A percentile compares a stretch with the other conserved stretches of the same genome.
phyloP scores from a whole-genome alignment of 208 protist species.

The Trypanosoma vivax region DNA sequence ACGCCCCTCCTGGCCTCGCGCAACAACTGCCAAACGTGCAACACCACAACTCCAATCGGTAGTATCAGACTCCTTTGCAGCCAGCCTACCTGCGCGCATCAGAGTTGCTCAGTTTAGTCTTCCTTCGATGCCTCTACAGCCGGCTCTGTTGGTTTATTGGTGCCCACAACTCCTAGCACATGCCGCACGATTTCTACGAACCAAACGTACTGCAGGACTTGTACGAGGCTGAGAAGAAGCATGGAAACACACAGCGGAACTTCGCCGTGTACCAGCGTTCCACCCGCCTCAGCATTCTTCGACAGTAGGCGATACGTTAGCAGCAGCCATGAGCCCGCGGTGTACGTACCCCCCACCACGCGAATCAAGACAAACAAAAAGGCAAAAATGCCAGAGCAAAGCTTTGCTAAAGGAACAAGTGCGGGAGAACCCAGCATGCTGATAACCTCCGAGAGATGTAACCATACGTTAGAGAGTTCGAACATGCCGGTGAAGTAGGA shows the following conservation, averaged over 20 bases:
- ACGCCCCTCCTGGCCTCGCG: no score
- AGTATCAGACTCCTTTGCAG: no score
- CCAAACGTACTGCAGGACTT: slow-evolving; percentile 80
- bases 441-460: slow-evolving; percentile 54
- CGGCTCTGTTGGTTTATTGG: not conserved
- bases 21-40: no score
- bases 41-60: no score
- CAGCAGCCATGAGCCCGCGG: slow-evolving; percentile 40
- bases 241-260: slow-evolving; percentile 40
- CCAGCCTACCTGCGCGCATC: no score
- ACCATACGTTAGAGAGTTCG: slow-evolving; percentile 67
- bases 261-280: slow-evolving; percentile 56
- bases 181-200: slow-evolving; percentile 62
- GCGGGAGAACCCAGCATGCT: slow-evolving; percentile 22
- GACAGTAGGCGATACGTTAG: slow-evolving; percentile 27
- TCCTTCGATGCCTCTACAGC: no score
- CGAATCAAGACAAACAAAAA: slow-evolving; percentile 61
- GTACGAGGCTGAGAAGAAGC: slow-evolving; percentile 36
- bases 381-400: slow-evolving; percentile 56
- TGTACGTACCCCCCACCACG: slow-evolving; percentile 53
- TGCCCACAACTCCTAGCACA: slow-evolving; percentile 7
- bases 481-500: slow-evolving; percentile 85
- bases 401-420: slow-evolving; percentile 15
- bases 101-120: no score
- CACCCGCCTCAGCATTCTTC: slow-evolving; percentile 22